Base-by-base conservation (phyloP, 495 filamentous ascomycete species). In the Aspergillus incahuasiensis region DNA sequence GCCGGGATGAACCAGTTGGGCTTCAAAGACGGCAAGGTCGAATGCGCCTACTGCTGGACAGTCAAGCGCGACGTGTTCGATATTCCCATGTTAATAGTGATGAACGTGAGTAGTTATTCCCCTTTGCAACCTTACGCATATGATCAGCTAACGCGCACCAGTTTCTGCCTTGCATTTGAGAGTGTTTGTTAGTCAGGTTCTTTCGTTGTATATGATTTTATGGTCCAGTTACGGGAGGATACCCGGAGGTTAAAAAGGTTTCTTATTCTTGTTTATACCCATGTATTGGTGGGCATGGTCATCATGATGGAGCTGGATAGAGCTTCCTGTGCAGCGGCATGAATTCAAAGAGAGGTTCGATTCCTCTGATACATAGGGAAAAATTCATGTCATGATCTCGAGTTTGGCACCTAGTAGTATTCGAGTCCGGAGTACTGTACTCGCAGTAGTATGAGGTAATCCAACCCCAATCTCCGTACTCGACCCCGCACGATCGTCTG, bases 31-130 rank as follows among this genome's bases (percentile, higher is more conserved):
- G 94, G 92, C 56, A 92, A 91, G 71, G 86, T 97, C 46, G 89
- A 96, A 65, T 96, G 91, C 76, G 90, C 85, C 62, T 95, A 91
- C 72, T 92, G 88, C 75, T 98, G 94, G 92, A 91, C 89, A 57
- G 91, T 97, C 54, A 94, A 92, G 78, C 79, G 94, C 56, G 94
- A 98, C 70, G 89, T 94, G 43, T 98, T 97, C 74, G 94, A 97
- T 70, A 96, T 98, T 69, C 94, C 94, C 24, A 97, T 96, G 91
- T 73, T 98, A 69, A 94, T 97, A 71, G 85, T 96, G 63, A 91
- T 96, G 76, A 96, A 96, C 74, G 94, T 96, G 66, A 85, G 91
- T 86, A 8, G 19, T n/a, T n/a, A n/a, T 15, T 24, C 28, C 48
- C 20, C 7, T 47, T n/a, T 13, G 32, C 16, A n/a, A 5, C 13